Percentiles rank a stretch among this genome's conserved stretches.
Conservation (phyloP, 352 stramenopile genomes). For the Phytophthora litchii region DNA sequence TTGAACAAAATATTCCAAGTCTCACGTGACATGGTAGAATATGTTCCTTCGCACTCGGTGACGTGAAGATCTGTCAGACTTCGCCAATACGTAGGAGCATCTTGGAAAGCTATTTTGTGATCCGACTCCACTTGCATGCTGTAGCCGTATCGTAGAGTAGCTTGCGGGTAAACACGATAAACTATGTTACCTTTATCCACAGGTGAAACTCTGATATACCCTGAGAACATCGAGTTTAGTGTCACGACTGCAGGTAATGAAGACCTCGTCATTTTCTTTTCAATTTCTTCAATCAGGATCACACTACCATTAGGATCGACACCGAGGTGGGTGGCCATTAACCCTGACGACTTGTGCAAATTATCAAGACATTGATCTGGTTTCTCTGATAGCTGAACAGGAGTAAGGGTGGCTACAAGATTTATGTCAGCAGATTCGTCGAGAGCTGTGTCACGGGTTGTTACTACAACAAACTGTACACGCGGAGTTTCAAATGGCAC, state of each 20-base stretch:
- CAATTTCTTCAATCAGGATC: constrained; percentile 49
- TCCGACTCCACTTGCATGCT: constrained; percentile 59
- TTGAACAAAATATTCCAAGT: constrained; percentile 76
- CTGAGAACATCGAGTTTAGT: constrained; percentile 47
- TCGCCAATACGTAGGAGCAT: constrained; percentile 53
- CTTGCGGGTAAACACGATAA: constrained; percentile 60
- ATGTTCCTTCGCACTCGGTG: constrained; percentile 50
- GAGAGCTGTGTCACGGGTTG: constrained; percentile 10
- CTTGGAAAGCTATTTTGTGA: constrained; percentile 45
- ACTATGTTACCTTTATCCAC: constrained; percentile 21
- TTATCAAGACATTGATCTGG: constrained; percentile 14
- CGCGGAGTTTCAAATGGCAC: constrained; percentile 48
- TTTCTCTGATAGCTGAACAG: constrained; percentile 25
- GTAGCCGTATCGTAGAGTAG: constrained; percentile 58
- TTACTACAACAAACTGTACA: constrained; percentile 47
- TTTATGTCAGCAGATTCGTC: constrained; percentile 34
- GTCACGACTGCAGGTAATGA: constrained; percentile 33
- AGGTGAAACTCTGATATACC: constrained; percentile 33
- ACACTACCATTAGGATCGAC: constrained; percentile 58
- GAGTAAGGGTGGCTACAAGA: constrained; percentile 47
- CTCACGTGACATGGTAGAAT: constrained; percentile 44
- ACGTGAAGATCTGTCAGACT: constrained; percentile 50
- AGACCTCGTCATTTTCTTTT: constrained; percentile 1
- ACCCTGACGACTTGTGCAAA: constrained; percentile 16
- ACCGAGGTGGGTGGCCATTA: constrained; percentile 31